A percentile compares a stretch with the other conserved stretches of the same genome.
These are phyloP conservation scores for Aegilops speltoides DNA, from an alignment of 176 grass and related monocot genomes.

Conservation along the genomic window DNA sequence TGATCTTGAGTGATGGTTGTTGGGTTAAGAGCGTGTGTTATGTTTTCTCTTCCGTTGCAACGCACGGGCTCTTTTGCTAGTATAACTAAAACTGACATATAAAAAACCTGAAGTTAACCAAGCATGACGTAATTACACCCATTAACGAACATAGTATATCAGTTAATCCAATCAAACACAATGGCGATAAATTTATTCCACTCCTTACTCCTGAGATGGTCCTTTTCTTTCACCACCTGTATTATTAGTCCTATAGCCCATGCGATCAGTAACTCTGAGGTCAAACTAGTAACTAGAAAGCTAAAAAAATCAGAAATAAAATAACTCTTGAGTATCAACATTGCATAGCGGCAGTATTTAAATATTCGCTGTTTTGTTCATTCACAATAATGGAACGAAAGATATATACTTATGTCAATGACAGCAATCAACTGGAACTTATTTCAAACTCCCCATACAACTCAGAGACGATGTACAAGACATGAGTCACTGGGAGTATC, in stretches of 20 bases:
- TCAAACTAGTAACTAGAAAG: background rate
- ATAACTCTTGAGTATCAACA: background rate
- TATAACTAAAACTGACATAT: background rate
- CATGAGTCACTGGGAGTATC: background rate
- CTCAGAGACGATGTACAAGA: background rate
- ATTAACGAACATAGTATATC: background rate
- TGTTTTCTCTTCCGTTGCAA: too few relatives aligned
- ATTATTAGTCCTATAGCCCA: background rate
- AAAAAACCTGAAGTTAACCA: background rate
- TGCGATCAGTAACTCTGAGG: background rate
- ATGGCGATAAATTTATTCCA: background rate
- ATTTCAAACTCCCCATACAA: background rate
- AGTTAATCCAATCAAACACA: slow-evolving; percentile 26
- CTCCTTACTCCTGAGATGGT: background rate
- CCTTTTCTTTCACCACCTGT: background rate
- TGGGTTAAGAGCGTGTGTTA: too few relatives aligned
- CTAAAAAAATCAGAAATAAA: background rate
- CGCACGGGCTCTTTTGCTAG: too few relatives aligned
- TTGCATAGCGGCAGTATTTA: background rate
- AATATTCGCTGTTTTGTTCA: background rate
- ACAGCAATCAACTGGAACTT: background rate
- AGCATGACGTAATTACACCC: background rate
- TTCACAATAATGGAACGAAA: background rate
- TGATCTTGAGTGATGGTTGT: too few relatives aligned
- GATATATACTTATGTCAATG: background rate